Conservation (phyloP, 768 basidiomycete genomes). For the Candolleomyces eurysporus region DNA sequence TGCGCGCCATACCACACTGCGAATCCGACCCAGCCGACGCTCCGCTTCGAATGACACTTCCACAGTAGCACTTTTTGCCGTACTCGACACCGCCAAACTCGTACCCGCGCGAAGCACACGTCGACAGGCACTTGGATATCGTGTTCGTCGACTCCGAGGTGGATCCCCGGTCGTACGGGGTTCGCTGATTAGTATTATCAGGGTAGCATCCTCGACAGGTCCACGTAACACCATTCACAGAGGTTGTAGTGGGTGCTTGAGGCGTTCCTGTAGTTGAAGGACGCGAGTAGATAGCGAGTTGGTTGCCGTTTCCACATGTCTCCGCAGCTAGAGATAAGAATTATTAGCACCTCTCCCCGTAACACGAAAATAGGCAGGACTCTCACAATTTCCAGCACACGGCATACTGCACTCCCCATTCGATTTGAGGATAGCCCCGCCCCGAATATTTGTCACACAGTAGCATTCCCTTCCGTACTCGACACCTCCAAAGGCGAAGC, state of each 20-base stretch:
- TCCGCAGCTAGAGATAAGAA: constrained; percentile 10
- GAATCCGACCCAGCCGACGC: constrained; percentile 16
- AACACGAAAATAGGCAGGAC: constrained; percentile 16
- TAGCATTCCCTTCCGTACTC: constrained; percentile 34
- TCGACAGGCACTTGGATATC: constrained; percentile 20
- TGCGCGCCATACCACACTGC: constrained; percentile 31
- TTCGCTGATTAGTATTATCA: constrained; percentile 12
- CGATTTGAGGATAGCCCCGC: constrained; percentile 18
- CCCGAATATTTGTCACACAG: constrained; percentile 23
- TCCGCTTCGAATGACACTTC: constrained; percentile 21
- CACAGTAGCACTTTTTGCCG: constrained; percentile 32
- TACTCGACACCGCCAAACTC: constrained; percentile 30
- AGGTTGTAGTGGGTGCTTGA: background rate
- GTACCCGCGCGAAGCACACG: constrained; percentile 24
- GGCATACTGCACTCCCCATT: constrained; percentile 29
- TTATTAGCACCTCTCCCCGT: background rate
- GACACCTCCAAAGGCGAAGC: constrained; percentile 27
- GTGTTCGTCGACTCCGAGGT: background rate
- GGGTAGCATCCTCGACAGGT: constrained; percentile 26
- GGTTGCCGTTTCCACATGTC: constrained; percentile 28
- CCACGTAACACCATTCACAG: constrained; percentile 28
- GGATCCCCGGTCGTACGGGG: background rate
- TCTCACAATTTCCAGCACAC: constrained; percentile 30
- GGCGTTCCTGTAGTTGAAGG: constrained; percentile 3
- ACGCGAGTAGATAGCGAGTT: constrained; percentile 22